phyloP scores from a whole-genome alignment of 2,329 filamentous ascomycete genomes.

The Xylariaceae sp. region DNA sequence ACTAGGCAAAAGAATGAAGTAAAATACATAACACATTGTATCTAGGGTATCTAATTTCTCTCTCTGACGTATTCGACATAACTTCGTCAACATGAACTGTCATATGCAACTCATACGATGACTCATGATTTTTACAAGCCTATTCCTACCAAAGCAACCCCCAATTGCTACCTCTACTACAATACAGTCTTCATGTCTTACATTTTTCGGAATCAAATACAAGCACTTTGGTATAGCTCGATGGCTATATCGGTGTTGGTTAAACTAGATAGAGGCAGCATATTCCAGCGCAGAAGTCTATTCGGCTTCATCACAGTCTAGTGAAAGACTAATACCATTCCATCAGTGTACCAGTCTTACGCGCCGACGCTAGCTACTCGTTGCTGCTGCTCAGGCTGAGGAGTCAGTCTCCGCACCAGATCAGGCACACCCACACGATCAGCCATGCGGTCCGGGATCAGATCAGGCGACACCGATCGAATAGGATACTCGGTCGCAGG shows the following conservation, averaged over 20 bases:
- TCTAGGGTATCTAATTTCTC: slow-evolving; percentile 25
- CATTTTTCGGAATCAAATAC: slow-evolving; percentile 1
- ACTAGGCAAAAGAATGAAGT: neutral
- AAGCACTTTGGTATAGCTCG: neutral
- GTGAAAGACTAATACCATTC: neutral
- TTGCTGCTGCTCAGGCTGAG: slow-evolving; percentile 41
- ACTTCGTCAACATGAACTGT: slow-evolving; percentile 10
- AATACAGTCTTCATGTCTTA: slow-evolving; percentile 16
- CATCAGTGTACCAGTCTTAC: slow-evolving; percentile 16
- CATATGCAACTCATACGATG: slow-evolving; percentile 3
- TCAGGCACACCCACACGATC: slow-evolving; percentile 59
- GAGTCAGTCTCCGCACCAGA: slow-evolving; percentile 43
- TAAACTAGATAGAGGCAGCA: slow-evolving; percentile 5
- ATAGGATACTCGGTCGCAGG: slow-evolving; percentile 62
- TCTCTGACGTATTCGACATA: slow-evolving; percentile 11
- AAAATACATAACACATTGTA: slow-evolving; percentile 6
- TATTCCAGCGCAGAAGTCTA: slow-evolving; percentile 1
- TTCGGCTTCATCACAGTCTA: neutral
- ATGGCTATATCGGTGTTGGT: neutral
- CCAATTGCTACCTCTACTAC: slow-evolving; percentile 13
- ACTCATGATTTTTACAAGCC: neutral
- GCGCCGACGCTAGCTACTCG: slow-evolving; percentile 40
- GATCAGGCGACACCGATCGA: slow-evolving; percentile 62
- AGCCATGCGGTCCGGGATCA: slow-evolving; percentile 68
- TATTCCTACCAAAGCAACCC: neutral